phyloP scores from a whole-genome alignment of 2,329 filamentous ascomycete genomes.

The Fusarium siculi region DNA sequence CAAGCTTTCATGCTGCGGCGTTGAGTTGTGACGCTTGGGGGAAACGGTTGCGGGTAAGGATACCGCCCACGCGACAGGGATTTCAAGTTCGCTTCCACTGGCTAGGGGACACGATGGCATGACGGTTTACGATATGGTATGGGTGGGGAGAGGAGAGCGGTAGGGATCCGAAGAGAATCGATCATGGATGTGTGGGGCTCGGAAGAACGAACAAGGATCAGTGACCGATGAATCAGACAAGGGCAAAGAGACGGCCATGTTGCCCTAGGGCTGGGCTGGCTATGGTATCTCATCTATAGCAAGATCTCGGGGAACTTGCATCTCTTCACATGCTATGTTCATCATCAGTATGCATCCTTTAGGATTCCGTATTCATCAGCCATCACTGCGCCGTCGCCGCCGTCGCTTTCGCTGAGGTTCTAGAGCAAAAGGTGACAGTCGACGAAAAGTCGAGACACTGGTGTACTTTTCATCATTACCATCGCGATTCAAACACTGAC shows the following conservation, averaged over 20 bases:
- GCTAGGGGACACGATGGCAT: constrained; percentile 32
- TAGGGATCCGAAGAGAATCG: constrained; percentile 39
- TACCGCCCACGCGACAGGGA: constrained; percentile 34
- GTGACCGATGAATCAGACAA: constrained; percentile 35
- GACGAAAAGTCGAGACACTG: constrained; percentile 30
- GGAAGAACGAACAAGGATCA: constrained; percentile 33
- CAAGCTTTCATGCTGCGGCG: constrained; percentile 24
- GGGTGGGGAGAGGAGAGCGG: constrained; percentile 28
- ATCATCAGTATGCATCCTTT: constrained; percentile 6
- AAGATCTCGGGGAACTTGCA: constrained; percentile 24
- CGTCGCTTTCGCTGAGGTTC: constrained; percentile 1
- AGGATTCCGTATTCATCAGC: neutral
- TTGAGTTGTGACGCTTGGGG: constrained; percentile 21
- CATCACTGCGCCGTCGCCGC: neutral
- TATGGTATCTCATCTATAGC: constrained; percentile 24
- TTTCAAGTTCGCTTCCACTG: constrained; percentile 40
- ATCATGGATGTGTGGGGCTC: constrained; percentile 40
- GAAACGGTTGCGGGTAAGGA: constrained; percentile 37
- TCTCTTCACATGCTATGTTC: constrained; percentile 26
- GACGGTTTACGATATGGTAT: constrained; percentile 38
- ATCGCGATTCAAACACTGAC: constrained; percentile 26
- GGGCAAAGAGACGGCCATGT: constrained; percentile 31
- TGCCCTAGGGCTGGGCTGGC: constrained; percentile 36
- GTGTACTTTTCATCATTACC: constrained; percentile 18
- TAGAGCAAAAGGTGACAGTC: constrained; percentile 5